Percentiles rank a stretch among this genome's conserved stretches.
These are phyloP conservation scores for Citeromyces siamensis DNA, from an alignment of 1,139 yeast species.

Conservation along the genomic window DNA sequence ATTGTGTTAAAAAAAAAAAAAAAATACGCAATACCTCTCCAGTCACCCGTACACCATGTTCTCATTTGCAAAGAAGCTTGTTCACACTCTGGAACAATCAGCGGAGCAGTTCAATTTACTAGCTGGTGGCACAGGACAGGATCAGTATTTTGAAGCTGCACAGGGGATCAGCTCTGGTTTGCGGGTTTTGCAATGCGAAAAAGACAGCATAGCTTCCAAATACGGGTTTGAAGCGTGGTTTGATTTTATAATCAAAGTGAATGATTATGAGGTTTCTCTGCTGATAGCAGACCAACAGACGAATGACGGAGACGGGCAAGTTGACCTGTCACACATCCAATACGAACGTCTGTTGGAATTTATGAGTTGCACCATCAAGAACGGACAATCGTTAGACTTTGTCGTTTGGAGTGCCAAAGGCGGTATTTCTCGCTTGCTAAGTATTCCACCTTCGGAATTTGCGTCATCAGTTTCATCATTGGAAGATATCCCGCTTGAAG, in stretches of 20 bases:
- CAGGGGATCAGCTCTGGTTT: conserved; percentile 31
- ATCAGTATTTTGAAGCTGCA: conserved; percentile 40
- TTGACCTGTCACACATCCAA: conserved; percentile 3
- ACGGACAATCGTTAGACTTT: conserved; percentile 24
- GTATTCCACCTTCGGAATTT: conserved; percentile 26
- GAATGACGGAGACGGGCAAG: not conserved
- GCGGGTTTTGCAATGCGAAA: conserved; percentile 37
- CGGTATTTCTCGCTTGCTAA: conserved; percentile 44
- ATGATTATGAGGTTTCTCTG: conserved; percentile 56
- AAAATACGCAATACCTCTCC: not conserved
- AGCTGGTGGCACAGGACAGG: conserved; percentile 13
- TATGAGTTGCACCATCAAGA: conserved; percentile 13
- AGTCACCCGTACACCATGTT: conserved; percentile 35
- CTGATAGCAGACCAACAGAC: conserved; percentile 22
- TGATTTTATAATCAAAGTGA: conserved; percentile 70
- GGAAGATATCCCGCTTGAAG: conserved; percentile 17
- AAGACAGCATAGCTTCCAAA: conserved; percentile 26
- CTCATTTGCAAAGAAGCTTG: conserved; percentile 79
- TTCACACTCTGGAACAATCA: conserved; percentile 55
- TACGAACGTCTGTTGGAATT: conserved; percentile 10
- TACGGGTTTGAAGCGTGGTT: conserved; percentile 71
- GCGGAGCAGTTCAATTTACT: conserved; percentile 17
- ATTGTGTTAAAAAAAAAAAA: no score
- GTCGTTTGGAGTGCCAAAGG: conserved; percentile 91
- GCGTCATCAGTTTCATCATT: conserved; percentile 12